phyloP scores from a whole-genome alignment of 2,329 filamentous ascomycete genomes.

The Pseudogymnoascus sp. region DNA sequence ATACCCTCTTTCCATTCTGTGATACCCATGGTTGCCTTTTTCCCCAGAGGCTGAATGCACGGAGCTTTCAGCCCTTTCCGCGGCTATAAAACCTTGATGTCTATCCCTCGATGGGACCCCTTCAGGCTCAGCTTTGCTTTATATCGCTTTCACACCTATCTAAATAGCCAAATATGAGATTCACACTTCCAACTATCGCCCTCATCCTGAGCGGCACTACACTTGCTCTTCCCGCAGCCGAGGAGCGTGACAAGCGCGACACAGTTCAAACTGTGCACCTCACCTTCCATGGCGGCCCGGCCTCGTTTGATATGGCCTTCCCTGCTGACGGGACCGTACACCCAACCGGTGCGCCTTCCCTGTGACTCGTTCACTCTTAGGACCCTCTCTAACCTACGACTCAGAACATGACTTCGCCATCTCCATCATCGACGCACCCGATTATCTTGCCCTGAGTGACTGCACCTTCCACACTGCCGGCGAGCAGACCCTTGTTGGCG shows the following conservation, averaged over 20 bases:
- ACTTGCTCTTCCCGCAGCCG: background rate
- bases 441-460: conserved; percentile 36
- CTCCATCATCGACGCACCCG: conserved; percentile 35
- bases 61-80: background rate
- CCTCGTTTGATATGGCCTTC: conserved; percentile 35
- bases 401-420: conserved; percentile 35
- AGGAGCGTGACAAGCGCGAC: background rate
- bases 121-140: background rate
- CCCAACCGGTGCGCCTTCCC: conserved; percentile 30
- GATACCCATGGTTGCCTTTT: background rate
- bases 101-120: background rate
- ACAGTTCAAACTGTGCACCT: conserved; percentile 19
- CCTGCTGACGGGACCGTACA: conserved; percentile 35
- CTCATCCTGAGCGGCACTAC: background rate
- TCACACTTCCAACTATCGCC: background rate
- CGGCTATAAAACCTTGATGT: conserved; percentile 2
- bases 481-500: conserved; percentile 27
- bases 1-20: background rate
- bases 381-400: background rate
- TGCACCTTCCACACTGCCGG: conserved; percentile 39
- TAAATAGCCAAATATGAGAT: background rate
- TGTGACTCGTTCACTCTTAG: background rate
- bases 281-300: conserved; percentile 37
- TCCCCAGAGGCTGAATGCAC: background rate
- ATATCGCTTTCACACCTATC: background rate